Conservation (phyloP, 768 basidiomycete genomes). For the Rubroboletus pulcherrimus region DNA sequence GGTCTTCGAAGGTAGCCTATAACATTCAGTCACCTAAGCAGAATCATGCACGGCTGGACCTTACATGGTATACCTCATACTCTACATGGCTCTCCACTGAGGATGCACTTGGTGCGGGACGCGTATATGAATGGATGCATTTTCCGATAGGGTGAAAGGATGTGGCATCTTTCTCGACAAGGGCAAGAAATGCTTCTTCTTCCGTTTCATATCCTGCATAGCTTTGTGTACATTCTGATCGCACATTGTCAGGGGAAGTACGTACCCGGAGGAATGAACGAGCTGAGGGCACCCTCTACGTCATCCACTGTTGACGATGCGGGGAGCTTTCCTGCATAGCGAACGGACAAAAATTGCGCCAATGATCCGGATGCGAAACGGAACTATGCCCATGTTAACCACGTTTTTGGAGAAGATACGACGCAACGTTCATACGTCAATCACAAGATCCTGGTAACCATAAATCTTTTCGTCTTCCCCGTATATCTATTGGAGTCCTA, state of each 20-base stretch:
- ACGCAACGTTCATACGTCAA: conserved; percentile 60
- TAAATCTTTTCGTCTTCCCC: conserved; percentile 97
- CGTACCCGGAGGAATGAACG: conserved; percentile 73
- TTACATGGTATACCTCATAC: conserved; percentile 89
- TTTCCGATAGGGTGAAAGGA: conserved; percentile 75
- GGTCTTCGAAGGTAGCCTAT: conserved; percentile 79
- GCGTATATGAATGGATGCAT: conserved; percentile 72
- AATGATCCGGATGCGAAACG: conserved; percentile 87
- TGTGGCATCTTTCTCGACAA: conserved; percentile 74
- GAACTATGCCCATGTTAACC: conserved; percentile 44
- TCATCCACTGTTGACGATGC: conserved; percentile 77
- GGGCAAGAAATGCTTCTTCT: conserved; percentile 59
- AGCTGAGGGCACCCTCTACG: conserved; percentile 69
- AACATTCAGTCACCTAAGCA: conserved; percentile 2
- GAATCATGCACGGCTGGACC: conserved; percentile 25
- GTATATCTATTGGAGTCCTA: conserved; percentile 58
- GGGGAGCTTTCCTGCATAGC: conserved; percentile 62
- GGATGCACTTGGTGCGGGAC: conserved; percentile 42
- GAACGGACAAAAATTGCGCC: conserved; percentile 66
- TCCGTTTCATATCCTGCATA: conserved; percentile 65
- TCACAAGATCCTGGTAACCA: conserved; percentile 79
- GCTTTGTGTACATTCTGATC: not conserved
- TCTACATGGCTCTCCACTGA: conserved; percentile 58
- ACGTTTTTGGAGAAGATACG: not conserved
- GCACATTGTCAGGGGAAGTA: not conserved